Evolutionary conservation across 345 rosid species (phyloP), one percentile per base, ranked within the genome.

Genomic region (Lumnitzera littorea): DNA sequence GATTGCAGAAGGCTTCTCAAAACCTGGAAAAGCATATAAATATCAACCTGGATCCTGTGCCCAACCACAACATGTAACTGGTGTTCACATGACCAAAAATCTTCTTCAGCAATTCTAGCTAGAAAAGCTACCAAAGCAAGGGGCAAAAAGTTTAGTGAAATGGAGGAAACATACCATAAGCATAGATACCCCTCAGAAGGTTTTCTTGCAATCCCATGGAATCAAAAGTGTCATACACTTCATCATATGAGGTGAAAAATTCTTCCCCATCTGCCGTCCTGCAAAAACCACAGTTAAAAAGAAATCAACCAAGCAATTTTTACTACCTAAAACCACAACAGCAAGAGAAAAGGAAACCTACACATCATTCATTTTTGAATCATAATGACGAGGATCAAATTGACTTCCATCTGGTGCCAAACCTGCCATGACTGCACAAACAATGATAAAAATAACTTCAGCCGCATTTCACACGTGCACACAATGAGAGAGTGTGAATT

Each of bases 1-100:
- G 67, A 91, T 91, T 5, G 98, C 98, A 79, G 96, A 91, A 12
- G 96, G 92, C 81, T 91, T 91, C 86, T 91, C 98, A 75, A 91
- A 83, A 63, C 89, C 89, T 83, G 15, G 13, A 46, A 65, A 29
- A 50, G 5, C 11, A 27, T 29, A 31, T 13, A 14, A 1, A 11
- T 10, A 41, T 49, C 29, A 36, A 11, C 23, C 5, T 15, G 11
- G 0, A 2, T 20, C 14, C 20, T 27, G 16, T 12, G 15, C 12
- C 0, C 46, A 14, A 12, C 25, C 8, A 13, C 24, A 15, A 41
- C 15, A 36, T 15, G 13, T 13, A 23, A 15, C 15, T 5, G 2
- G 13, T 4, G 23, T 17, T n/a, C 54, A 66, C 2, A 29, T 48
- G 48, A 1, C 53, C 20, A 48, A 27, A 27, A 51, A 10, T 10